A percentile compares a stretch with the other conserved stretches of the same genome.
Evolutionary conservation across 768 basidiomycete genomes (phyloP).

Genomic region (Trichaptum fuscoviolaceum): DNA sequence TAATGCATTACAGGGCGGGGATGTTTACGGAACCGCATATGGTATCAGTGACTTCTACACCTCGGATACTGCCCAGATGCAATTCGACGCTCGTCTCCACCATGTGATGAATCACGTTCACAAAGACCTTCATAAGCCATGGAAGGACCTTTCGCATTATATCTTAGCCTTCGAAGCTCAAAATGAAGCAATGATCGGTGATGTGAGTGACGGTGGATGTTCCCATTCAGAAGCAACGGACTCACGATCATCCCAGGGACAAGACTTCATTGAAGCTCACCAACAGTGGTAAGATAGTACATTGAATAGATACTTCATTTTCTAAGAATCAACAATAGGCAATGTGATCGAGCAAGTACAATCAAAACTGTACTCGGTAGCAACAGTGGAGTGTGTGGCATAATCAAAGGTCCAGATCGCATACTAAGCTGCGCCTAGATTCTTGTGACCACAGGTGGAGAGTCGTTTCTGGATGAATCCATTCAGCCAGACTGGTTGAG

Average conservation of each 20-base stretch:
- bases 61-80: slow-evolving; percentile 18
- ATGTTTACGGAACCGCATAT: slow-evolving; percentile 30
- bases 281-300: not conserved
- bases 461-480: slow-evolving; percentile 24
- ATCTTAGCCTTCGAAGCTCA: slow-evolving; percentile 36
- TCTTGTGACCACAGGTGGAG: slow-evolving; percentile 25
- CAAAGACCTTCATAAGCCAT: slow-evolving; percentile 28
- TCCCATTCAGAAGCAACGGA: not conserved
- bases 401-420: not conserved
- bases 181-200: slow-evolving; percentile 26
- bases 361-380: slow-evolving; percentile 19
- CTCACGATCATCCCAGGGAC: slow-evolving; percentile 14
- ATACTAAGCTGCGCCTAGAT: slow-evolving; percentile 15
- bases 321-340: slow-evolving; percentile 14
- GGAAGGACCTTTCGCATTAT: slow-evolving; percentile 32
- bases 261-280: slow-evolving; percentile 17
- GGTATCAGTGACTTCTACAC: slow-evolving; percentile 31
- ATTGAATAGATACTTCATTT: not conserved
- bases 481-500: slow-evolving; percentile 20
- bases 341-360: slow-evolving; percentile 24
- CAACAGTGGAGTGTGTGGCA: slow-evolving; percentile 18
- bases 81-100: slow-evolving; percentile 32
- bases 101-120: slow-evolving; percentile 36
- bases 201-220: slow-evolving; percentile 11
- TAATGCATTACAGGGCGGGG: slow-evolving; percentile 28